These are phyloP conservation scores for Acanthamoeba divionensis DNA, from an alignment of 208 protist genomes.

Conservation along the genomic window DNA sequence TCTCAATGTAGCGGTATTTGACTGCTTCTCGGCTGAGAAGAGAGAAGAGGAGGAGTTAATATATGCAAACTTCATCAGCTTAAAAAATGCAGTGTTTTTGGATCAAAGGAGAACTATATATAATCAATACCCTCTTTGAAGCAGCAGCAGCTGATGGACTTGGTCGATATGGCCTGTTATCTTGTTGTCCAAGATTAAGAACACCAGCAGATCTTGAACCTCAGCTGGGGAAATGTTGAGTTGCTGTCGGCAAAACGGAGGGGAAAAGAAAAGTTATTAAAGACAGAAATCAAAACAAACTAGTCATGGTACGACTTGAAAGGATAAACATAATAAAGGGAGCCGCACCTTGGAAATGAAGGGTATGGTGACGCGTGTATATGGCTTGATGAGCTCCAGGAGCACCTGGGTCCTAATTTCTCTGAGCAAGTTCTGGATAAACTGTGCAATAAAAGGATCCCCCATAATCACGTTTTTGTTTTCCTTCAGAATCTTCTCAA, in stretches of 20 bases:
- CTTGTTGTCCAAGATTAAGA: conserved; percentile 89
- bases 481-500: conserved; percentile 86
- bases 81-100: no score
- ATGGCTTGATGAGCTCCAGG: conserved; percentile 85
- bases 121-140: background rate
- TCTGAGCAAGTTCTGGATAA: conserved; percentile 88
- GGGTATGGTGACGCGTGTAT: conserved; percentile 81
- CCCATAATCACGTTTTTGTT: conserved; percentile 66
- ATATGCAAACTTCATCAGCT: no score
- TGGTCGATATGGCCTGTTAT: conserved; percentile 87
- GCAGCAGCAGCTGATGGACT: conserved; percentile 66
- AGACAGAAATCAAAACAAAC: background rate
- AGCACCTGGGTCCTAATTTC: conserved; percentile 90
- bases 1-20: conserved; percentile 69
- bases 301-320: background rate
- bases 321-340: background rate
- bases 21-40: background rate
- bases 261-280: background rate
- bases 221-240: conserved; percentile 83
- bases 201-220: conserved; percentile 87
- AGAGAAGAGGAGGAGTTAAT: background rate
- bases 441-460: conserved; percentile 88
- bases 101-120: no score
- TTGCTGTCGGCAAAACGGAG: conserved; percentile 68
- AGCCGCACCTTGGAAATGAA: conserved; percentile 70